Evolutionary conservation across 177 flowering plant species (phyloP), one percentile per base, ranked within the genome.

Genomic region (Vitis hybrid): DNA sequence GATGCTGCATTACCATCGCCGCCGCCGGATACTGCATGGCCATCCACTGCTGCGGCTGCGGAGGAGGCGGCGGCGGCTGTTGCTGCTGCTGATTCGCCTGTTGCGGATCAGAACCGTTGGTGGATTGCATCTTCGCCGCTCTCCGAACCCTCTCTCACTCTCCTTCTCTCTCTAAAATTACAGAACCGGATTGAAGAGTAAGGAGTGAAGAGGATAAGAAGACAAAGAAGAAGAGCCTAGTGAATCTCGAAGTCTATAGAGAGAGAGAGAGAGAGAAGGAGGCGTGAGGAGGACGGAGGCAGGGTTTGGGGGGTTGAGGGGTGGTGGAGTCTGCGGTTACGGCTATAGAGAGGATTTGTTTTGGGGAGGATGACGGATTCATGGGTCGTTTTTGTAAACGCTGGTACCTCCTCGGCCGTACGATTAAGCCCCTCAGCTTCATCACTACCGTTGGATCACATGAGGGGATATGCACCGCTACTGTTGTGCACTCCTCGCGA

Each of bases 1-100:
- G 93, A 16, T 85, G 93, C 77, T 72, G 97, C 93, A 89, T 89
- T 83, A 83, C 84, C 92, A 92, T 88, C 21, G 89, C 79, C 59
- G 84, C 84, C 62, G 91, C 84, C 6, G 93, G 92, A 60, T 90
- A 90, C 80, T 86, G 97, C 95, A 90, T 83, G 80, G 92, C 75
- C 82, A 78, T 70, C 88, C 85, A 80, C 69, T 67, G 87, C 65
- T 57, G 84, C 67, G 59, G 77, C 68, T 39, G 75, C 51, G 56
- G 77, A 48, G 66, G 72, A 66, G 29, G 71, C 56, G 58, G 77
- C 51, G 63, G 86, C 75, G 63, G 82, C 45, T 64, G 73, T 51
- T 71, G 78, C 57, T 60, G 58, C 68, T 58, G 74, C 55, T 65
- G 63, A 63, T 63, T 72, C 56, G 10, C 48, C 65, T 66, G 73